A percentile compares a stretch with the other conserved stretches of the same genome.
These are phyloP conservation scores for Cryptosporidium sp. DNA, from an alignment of 169 alveolate genomes.

Conservation along the genomic window DNA sequence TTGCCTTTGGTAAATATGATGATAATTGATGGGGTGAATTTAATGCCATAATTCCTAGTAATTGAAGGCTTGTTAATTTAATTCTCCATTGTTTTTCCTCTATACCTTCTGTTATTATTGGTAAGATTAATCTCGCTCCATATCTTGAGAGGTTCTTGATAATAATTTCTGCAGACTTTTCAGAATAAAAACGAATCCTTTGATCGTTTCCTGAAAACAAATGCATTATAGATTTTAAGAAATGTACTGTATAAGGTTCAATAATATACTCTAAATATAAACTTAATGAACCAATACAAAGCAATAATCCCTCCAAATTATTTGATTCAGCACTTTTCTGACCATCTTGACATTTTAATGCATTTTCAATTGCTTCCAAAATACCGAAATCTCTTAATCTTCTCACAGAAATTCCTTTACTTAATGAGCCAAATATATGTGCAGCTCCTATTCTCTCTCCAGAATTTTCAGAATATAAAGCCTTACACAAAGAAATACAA, in stretches of 20 bases:
- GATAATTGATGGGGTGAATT: slow-evolving; percentile 56
- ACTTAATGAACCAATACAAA: slow-evolving; percentile 58
- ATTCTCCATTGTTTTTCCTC: slow-evolving; percentile 80
- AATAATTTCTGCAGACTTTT: slow-evolving; percentile 69
- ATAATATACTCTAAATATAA: slow-evolving; percentile 23
- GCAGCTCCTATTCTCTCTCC: slow-evolving; percentile 44
- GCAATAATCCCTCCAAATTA: slow-evolving; percentile 30
- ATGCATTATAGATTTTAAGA: slow-evolving; percentile 4
- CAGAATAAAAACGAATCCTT: slow-evolving; percentile 50
- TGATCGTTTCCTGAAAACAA: slow-evolving; percentile 52
- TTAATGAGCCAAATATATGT: slow-evolving; percentile 52
- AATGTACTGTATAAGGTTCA: slow-evolving; percentile 47
- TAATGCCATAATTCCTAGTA: slow-evolving; percentile 73
- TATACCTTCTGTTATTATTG: slow-evolving; percentile 64
- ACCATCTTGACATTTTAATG: not conserved
- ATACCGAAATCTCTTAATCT: slow-evolving; percentile 26
- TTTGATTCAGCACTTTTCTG: not conserved
- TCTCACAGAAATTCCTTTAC: slow-evolving; percentile 32
- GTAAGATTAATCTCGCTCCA: slow-evolving; percentile 75
- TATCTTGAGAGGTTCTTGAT: slow-evolving; percentile 71
- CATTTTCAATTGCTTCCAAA: not conserved
- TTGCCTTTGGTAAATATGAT: slow-evolving; percentile 53
- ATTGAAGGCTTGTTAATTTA: slow-evolving; percentile 80
- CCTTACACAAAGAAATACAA: slow-evolving; percentile 17
- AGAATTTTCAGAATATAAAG: slow-evolving; percentile 18